Percentiles rank a stretch among this genome's conserved stretches.
Evolutionary conservation across 257 asterid genomes (phyloP).

Genomic region (Solanum dulcamara): DNA sequence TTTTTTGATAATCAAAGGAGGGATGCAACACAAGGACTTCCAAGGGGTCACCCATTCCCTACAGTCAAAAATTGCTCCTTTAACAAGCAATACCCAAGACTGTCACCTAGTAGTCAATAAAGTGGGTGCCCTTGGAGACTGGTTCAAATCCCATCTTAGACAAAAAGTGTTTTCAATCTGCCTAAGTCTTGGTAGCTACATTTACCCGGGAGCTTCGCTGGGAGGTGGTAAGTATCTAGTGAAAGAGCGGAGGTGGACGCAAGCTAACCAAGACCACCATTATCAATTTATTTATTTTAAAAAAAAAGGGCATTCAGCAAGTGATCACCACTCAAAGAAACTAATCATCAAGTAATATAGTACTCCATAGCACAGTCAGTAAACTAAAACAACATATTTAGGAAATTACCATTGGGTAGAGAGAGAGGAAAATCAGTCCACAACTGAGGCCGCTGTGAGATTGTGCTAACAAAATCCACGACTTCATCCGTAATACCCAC

Average conservation of each 20-base stretch:
- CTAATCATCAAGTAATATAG: neutral
- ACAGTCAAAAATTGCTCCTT: neutral
- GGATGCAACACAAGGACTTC: neutral
- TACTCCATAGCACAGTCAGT: neutral
- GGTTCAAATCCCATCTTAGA: neutral
- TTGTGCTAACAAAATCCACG: conserved; percentile 43
- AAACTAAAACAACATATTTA: neutral
- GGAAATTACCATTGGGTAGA: conserved; percentile 35
- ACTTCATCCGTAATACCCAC: conserved; percentile 46
- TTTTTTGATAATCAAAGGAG: neutral
- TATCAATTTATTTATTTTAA: neutral
- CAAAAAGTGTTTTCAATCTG: neutral
- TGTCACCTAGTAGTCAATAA: neutral
- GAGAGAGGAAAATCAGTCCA: conserved; percentile 75
- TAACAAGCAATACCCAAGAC: neutral
- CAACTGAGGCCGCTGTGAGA: conserved; percentile 45
- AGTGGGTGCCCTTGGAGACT: neutral
- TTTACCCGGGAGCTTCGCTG: neutral
- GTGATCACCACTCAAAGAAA: neutral
- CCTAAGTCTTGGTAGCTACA: neutral
- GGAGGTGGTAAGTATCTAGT: neutral
- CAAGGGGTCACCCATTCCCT: neutral
- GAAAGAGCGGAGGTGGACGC: neutral
- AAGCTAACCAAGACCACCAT: neutral
- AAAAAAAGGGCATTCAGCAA: neutral